Evolutionary conservation across 345 rosid genomes (phyloP), one percentile per base, ranked within the genome.

Genomic region (Dovyalis caffra): DNA sequence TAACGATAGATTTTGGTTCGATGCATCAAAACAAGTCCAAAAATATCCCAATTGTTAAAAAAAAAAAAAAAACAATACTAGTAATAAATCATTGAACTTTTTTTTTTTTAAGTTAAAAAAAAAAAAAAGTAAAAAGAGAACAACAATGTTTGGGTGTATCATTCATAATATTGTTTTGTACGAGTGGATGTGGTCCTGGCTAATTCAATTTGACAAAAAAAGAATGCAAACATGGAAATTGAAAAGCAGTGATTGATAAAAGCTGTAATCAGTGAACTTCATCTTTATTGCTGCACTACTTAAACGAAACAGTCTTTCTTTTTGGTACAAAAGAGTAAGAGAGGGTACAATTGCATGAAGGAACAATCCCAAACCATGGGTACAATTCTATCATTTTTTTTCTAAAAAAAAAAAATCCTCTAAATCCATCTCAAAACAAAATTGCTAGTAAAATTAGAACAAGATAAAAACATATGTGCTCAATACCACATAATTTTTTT

Each of bases 361-460:
- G 72, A 69, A 68, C 35, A 47, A 69, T 69, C 40, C 40, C 72
- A 47, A 49, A 47, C 51, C 49, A n/a, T n/a, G n/a, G n/a, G n/a
- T n/a, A 38, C 40, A 38, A 9, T 9, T 38, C 43, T 7, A 38
- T 9, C 43, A 38, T 12, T 38, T 9, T 8, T 9, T 38, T 38
- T 38, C n/a, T n/a, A n/a, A n/a, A n/a, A n/a, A n/a, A n/a, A n/a
- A 45, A 45, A 45, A 45, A 2, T 45, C 15, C 51, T 45, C 51
- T 45, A 15, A 45, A 45, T 45, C 51, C 20, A 45, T 3, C 51
- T 16, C 51, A 45, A 38, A 38, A 45, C 51, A 45, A 16, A 45
- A 45, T 2, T 10, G 2, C 18, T 6, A 45, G 51, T 15, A 45
- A 15, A 15, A 14, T 45, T 1, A 16, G 20, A 45, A 34, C 6